Evolutionary conservation across 2,329 filamentous ascomycete genomes (phyloP).

Genomic region (Fusarium pseudonygamai): DNA sequence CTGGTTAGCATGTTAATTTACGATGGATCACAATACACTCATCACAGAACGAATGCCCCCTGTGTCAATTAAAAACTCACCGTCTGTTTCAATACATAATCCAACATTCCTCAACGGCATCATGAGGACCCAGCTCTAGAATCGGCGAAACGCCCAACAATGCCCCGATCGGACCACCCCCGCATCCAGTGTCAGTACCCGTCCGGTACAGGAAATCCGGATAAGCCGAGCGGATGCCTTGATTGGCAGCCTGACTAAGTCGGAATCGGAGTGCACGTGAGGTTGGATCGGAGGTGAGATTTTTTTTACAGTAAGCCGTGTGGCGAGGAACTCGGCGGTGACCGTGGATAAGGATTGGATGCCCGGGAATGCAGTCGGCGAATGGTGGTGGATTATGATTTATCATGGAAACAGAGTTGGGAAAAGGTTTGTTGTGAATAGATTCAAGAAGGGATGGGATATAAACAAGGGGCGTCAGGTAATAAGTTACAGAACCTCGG

Average conservation of each 20-base stretch:
- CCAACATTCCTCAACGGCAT: slow-evolving; percentile 22
- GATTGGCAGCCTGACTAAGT: not conserved
- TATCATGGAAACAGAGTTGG: not conserved
- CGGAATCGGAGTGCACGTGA: slow-evolving; percentile 16
- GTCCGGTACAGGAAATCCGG: slow-evolving; percentile 6
- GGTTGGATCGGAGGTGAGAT: not conserved
- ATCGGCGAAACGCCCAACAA: not conserved
- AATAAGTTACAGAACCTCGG: not conserved
- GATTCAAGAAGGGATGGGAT: not conserved
- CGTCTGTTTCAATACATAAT: slow-evolving; percentile 5
- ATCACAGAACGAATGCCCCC: not conserved
- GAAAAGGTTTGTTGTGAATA: not conserved
- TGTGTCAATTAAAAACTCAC: not conserved
- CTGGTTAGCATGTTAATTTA: not conserved
- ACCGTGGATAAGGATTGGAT: slow-evolving; percentile 2
- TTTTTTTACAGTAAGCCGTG: slow-evolving; percentile 7
- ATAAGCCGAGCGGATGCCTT: slow-evolving; percentile 16
- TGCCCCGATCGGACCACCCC: slow-evolving; percentile 8
- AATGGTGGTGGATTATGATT: not conserved
- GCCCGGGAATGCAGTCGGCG: not conserved
- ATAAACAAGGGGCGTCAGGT: not conserved
- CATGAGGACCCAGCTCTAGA: not conserved
- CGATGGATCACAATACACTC: not conserved
- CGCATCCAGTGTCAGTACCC: not conserved
- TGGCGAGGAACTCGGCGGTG: slow-evolving; percentile 19